Conservation (phyloP, 208 protist genomes). For the Crithidia fasciculata region DNA sequence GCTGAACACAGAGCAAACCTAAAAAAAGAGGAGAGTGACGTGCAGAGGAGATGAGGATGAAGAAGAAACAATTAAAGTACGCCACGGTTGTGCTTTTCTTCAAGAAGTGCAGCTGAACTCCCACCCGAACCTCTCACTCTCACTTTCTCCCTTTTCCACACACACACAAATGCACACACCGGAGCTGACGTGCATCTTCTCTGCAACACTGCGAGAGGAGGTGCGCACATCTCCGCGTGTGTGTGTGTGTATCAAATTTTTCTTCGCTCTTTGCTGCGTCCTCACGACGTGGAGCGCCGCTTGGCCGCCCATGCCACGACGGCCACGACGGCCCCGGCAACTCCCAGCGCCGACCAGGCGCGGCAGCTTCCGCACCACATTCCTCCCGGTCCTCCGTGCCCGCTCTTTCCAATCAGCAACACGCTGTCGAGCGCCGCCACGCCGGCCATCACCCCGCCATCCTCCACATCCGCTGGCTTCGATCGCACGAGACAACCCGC, state of each 20-base stretch:
- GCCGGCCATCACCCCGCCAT: conserved; percentile 95
- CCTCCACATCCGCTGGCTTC: conserved; percentile 88
- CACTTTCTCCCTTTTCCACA: background rate
- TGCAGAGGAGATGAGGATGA: no score
- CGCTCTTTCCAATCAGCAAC: conserved; percentile 11
- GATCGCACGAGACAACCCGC: conserved; percentile 93
- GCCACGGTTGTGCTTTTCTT: no score
- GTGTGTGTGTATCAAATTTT: no score
- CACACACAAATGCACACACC: no score
- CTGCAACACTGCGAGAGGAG: no score
- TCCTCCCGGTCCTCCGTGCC: background rate
- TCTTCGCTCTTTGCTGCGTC: background rate
- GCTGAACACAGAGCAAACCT: no score
- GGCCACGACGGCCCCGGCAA: background rate
- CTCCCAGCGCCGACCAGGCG: background rate
- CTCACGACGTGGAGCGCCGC: background rate
- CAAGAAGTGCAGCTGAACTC: no score
- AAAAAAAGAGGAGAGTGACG: no score
- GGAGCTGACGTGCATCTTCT: no score
- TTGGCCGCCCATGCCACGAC: background rate
- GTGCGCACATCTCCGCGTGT: no score
- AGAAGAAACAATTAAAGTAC: no score
- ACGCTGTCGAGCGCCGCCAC: conserved; percentile 92
- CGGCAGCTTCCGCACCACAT: background rate
- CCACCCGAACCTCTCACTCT: background rate